Conservation (phyloP, 768 basidiomycete species). For the Phylloporus arenicola region DNA sequence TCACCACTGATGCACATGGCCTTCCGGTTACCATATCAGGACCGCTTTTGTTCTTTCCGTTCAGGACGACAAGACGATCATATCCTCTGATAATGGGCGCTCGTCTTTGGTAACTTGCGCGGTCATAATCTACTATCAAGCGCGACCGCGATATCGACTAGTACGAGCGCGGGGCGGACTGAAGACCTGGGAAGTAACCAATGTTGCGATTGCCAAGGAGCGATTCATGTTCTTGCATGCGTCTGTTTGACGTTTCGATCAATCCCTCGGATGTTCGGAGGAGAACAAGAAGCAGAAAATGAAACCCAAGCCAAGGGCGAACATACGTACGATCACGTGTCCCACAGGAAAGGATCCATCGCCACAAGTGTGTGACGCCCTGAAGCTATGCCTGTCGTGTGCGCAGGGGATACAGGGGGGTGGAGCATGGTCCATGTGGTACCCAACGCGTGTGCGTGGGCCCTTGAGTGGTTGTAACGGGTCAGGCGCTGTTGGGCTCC, state of each 20-base stretch:
- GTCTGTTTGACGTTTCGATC: neutral
- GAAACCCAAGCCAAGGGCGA: neutral
- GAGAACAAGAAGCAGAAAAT: slow-evolving; percentile 2
- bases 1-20: neutral
- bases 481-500: neutral
- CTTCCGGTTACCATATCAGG: slow-evolving; percentile 5
- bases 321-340: slow-evolving; percentile 8
- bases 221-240: neutral
- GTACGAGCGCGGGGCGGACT: neutral
- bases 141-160: neutral
- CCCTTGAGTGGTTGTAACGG: neutral
- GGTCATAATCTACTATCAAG: neutral
- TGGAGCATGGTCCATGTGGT: slow-evolving; percentile 3
- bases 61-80: neutral
- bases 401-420: neutral
- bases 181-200: neutral
- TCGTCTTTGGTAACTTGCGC: neutral
- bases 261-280: slow-evolving; percentile 21
- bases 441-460: slow-evolving; percentile 6
- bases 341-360: neutral
- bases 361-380: neutral
- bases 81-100: neutral
- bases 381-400: slow-evolving; percentile 3
- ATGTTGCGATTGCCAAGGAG: neutral
- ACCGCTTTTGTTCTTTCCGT: neutral